Evolutionary conservation across 352 stramenopile species (phyloP).

Genomic region (Phytophthora pistaciae): DNA sequence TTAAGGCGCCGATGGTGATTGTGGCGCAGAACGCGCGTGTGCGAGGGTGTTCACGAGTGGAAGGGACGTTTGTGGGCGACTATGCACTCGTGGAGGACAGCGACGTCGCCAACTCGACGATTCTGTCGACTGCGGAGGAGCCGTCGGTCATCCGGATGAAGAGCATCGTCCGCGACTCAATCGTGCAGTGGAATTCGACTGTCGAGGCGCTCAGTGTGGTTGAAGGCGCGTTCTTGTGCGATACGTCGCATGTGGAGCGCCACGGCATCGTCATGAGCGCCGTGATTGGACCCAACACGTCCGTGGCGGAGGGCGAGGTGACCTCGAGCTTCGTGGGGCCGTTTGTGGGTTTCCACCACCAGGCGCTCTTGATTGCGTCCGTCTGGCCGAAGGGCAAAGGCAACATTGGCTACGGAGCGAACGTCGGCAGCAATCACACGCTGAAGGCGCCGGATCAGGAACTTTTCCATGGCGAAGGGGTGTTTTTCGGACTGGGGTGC

Average conservation of each 20-base stretch:
- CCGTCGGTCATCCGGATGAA: slow-evolving; percentile 57
- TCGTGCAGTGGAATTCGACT: slow-evolving; percentile 78
- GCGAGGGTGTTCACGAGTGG: slow-evolving; percentile 67
- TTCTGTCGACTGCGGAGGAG: slow-evolving; percentile 73
- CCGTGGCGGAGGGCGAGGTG: slow-evolving; percentile 90
- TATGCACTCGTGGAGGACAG: slow-evolving; percentile 69
- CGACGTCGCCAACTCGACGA: slow-evolving; percentile 61
- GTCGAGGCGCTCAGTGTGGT: slow-evolving; percentile 79
- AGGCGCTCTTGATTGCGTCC: slow-evolving; percentile 92
- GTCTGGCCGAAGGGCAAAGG: slow-evolving; percentile 94
- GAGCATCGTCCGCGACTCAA: slow-evolving; percentile 66
- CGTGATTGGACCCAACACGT: slow-evolving; percentile 88
- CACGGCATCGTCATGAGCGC: slow-evolving; percentile 89
- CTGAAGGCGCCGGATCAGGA: slow-evolving; percentile 92
- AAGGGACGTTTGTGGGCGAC: slow-evolving; percentile 72
- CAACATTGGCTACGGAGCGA: slow-evolving; percentile 95
- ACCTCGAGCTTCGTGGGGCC: slow-evolving; percentile 93
- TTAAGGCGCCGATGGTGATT: slow-evolving; percentile 62
- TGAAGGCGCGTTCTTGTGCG: slow-evolving; percentile 75
- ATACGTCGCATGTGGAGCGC: slow-evolving; percentile 79
- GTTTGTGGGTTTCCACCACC: slow-evolving; percentile 96
- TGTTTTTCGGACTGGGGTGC: slow-evolving; percentile 96
- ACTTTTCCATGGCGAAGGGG: slow-evolving; percentile 92
- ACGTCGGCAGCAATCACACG: slow-evolving; percentile 98
- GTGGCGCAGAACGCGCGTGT: slow-evolving; percentile 60